A percentile compares a stretch with the other conserved stretches of the same genome.
Conservation (phyloP, 805 yeast species). For the Debaryomyces maramus region DNA sequence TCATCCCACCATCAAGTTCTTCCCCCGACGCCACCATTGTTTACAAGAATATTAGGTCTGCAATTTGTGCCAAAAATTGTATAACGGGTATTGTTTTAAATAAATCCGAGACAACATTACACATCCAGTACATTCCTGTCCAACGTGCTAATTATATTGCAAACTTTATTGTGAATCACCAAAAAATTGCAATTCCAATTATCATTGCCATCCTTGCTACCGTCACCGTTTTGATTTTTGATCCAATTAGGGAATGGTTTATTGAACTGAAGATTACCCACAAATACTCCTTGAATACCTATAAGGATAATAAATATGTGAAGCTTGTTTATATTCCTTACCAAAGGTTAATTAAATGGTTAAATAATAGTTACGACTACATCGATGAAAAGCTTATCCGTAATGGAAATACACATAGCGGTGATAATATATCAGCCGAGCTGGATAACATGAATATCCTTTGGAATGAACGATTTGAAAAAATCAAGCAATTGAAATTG, state of each 20-base stretch:
- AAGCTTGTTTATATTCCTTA: constrained; percentile 29
- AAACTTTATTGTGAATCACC: constrained; percentile 68
- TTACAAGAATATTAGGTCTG: constrained; percentile 60
- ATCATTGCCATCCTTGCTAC: constrained; percentile 78
- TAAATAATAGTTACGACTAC: constrained; percentile 35
- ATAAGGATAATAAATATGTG: constrained; percentile 35
- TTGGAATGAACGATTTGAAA: constrained; percentile 73
- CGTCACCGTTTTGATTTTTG: constrained; percentile 81
- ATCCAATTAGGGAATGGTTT: constrained; percentile 84
- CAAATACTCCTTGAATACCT: constrained; percentile 51
- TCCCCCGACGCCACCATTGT: constrained; percentile 48
- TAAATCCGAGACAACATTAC: constrained; percentile 55
- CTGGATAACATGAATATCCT: constrained; percentile 36
- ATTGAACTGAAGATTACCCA: constrained; percentile 72
- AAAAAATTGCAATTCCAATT: constrained; percentile 79
- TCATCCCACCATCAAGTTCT: constrained; percentile 56
- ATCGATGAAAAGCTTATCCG: constrained; percentile 26
- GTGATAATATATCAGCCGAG: constrained; percentile 12
- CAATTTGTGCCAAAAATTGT: constrained; percentile 88
- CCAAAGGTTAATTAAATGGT: constrained; percentile 21
- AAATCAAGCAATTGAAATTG: constrained; percentile 64
- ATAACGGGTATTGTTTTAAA: constrained; percentile 73
- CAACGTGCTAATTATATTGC: constrained; percentile 51
- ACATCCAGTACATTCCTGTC: constrained; percentile 69
- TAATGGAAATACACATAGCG: constrained; percentile 13